Base-by-base conservation (phyloP, 1,284 basidiomycete species). In the Cystobasidium pallidum region DNA sequence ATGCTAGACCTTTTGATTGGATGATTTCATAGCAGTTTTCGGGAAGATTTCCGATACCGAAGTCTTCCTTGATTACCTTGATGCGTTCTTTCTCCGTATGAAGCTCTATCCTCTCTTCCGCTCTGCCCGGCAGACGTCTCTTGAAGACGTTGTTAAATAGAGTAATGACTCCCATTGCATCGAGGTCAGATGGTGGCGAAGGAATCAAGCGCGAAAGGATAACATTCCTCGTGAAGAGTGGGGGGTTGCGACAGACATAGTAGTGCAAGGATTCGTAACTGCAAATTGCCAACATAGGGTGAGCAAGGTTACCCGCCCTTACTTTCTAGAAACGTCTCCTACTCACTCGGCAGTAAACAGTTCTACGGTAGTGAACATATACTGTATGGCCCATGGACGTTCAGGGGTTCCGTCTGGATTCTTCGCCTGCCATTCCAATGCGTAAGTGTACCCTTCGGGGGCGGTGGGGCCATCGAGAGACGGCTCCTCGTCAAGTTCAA, bases 231-330 rank as follows among this genome's bases (percentile, higher is more conserved):
- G 45, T 62, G 67, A 70, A 70, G n/a, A 70, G 58, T 8, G 32
- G 32, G 8, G 43, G 30, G 11, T 45, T 41, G 43, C 67, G 67
- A 30, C 57, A 61, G 11, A 62, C 49, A 32, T 36, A 52, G 43
- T 47, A 70, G 58, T 70, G 67, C 15, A 62, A 17, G 19, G 55
- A 47, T 19, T 59, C 55, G 67, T 55, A 61, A 39, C 67, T 70
- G 47, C 2, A 26, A 21, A 45, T 15, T 11, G 19, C n/a, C 11
- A 45, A 45, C 7, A 19, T 45, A 11, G 3, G 43, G 7, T 39
- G 7, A 39, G 36, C 6, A 39, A 13, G 36, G 36, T 13, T 39
- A 39, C 7, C 13, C 36, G 13, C 13, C 13, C 36, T 39, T 13
- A 7, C 36, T 39, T 6, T 8, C 10, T 34, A 1, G 10, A 2